Conservation (phyloP, 768 basidiomycete genomes). For the Glaciozyma martinii region DNA sequence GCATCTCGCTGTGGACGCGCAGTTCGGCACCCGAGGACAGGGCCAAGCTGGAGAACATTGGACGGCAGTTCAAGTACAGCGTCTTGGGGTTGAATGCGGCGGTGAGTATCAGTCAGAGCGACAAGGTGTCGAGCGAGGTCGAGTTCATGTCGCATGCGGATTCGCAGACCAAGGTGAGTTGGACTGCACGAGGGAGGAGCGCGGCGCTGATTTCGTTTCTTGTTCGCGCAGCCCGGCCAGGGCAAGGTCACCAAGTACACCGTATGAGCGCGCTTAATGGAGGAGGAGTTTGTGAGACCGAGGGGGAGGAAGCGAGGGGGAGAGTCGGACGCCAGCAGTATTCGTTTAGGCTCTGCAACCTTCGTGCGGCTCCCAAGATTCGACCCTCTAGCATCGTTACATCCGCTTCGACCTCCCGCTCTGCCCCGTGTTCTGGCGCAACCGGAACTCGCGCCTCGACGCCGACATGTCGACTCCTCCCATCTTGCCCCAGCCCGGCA, state of each 20-base stretch:
- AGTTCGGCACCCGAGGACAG: constrained; percentile 50
- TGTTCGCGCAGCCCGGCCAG: no score
- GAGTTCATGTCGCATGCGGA: constrained; percentile 36
- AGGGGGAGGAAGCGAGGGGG: no score
- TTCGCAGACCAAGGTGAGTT: constrained; percentile 17
- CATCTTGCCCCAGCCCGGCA: constrained; percentile 82
- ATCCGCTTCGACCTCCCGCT: constrained; percentile 41
- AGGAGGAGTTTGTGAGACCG: no score
- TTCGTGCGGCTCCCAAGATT: no score
- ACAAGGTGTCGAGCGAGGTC: constrained; percentile 34
- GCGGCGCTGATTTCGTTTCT: no score
- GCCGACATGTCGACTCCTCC: constrained; percentile 71
- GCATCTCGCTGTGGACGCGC: constrained; percentile 95
- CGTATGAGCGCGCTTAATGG: no score
- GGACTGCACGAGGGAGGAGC: no score
- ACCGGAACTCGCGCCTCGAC: constrained; percentile 71
- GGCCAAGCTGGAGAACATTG: constrained; percentile 35
- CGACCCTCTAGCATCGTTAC: constrained; percentile 1
- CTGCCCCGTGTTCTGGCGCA: constrained; percentile 36
- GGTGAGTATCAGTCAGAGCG: constrained; percentile 21
- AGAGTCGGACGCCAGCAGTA: no score
- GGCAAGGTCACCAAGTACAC: no score
- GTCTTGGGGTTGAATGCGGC: constrained; percentile 59
- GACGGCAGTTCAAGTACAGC: constrained; percentile 69
- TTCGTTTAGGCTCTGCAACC: no score